Percentiles rank a stretch among this genome's conserved stretches.
Conservation (phyloP, 108 stramenopile genomes). For the Conticribra weissflogii region DNA sequence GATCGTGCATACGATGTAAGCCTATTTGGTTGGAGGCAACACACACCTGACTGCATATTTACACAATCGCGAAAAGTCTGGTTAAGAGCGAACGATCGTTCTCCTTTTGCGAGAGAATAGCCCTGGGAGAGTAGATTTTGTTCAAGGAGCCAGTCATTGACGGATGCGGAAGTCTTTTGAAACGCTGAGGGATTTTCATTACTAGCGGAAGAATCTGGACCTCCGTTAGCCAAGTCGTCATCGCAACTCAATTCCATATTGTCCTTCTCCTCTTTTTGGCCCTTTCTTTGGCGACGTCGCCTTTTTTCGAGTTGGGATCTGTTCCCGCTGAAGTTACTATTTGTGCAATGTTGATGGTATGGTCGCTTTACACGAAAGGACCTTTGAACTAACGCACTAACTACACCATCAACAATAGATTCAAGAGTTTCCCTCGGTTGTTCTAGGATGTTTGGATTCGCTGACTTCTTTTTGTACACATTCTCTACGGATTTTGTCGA, state of each 20-base stretch:
- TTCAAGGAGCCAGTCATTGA: slow-evolving; percentile 41
- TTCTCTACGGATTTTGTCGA: not conserved
- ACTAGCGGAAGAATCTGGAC: too few relatives aligned
- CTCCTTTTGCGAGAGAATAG: slow-evolving; percentile 19
- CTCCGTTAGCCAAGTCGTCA: too few relatives aligned
- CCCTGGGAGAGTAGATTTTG: slow-evolving; percentile 41
- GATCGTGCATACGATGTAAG: slow-evolving; percentile 41
- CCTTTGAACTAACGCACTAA: slow-evolving; percentile 32
- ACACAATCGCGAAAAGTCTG: slow-evolving; percentile 28
- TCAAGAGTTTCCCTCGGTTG: slow-evolving; percentile 41
- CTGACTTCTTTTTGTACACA: slow-evolving; percentile 3
- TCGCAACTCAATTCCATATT: too few relatives aligned
- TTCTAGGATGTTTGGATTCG: slow-evolving; percentile 5
- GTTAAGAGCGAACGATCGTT: too few relatives aligned
- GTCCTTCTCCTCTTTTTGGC: too few relatives aligned
- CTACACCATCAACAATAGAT: slow-evolving; percentile 39
- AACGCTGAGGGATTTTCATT: too few relatives aligned
- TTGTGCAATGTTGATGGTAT: not conserved
- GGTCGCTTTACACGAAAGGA: slow-evolving; percentile 7
- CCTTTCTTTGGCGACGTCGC: too few relatives aligned
- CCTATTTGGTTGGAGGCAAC: slow-evolving; percentile 50
- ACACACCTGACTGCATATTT: slow-evolving; percentile 48
- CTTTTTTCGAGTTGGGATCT: not conserved
- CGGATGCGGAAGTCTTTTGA: not conserved
- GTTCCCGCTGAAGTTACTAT: not conserved